Evolutionary conservation across 2,329 filamentous ascomycete genomes (phyloP).

Genomic region (Pseudovirgaria hyperparasitica): DNA sequence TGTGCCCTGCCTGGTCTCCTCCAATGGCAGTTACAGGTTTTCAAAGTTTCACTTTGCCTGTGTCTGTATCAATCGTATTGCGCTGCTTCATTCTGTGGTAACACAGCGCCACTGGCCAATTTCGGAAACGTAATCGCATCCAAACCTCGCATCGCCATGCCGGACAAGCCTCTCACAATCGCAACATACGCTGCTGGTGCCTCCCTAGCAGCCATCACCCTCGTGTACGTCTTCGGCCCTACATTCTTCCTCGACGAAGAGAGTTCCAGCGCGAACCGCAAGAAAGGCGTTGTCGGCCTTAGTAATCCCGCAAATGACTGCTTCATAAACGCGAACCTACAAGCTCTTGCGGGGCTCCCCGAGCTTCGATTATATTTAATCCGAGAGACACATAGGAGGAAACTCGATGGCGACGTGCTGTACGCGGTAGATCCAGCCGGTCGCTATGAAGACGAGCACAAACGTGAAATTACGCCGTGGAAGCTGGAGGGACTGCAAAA

Average conservation of each 20-base stretch:
- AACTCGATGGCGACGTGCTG: constrained; percentile 63
- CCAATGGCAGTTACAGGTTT: too few species aligned
- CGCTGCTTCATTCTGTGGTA: too few species aligned
- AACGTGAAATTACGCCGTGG: constrained; percentile 28
- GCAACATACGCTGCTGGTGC: constrained; percentile 92
- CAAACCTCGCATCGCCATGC: constrained; percentile 41
- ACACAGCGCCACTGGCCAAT: too few species aligned
- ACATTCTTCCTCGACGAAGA: constrained; percentile 90
- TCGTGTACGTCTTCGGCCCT: constrained; percentile 96
- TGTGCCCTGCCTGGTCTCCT: too few species aligned
- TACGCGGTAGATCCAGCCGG: constrained; percentile 50
- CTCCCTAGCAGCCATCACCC: constrained; percentile 83
- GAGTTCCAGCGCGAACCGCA: constrained; percentile 49
- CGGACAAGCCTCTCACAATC: constrained; percentile 69
- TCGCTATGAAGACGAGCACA: constrained; percentile 27
- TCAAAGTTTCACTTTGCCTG: too few species aligned
- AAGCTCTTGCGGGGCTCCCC: constrained; percentile 79
- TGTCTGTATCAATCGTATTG: too few species aligned
- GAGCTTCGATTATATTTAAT: constrained; percentile 88
- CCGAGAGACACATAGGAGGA: constrained; percentile 73
- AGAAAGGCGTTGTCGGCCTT: constrained; percentile 80
- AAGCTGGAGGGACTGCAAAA: constrained; percentile 53
- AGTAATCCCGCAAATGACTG: constrained; percentile 75
- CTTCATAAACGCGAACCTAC: constrained; percentile 85
- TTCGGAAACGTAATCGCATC: too few species aligned